Evolutionary conservation across 169 alveolate genomes (phyloP), one percentile per base, ranked within the genome.

Genomic region (Eimeria tenella): DNA sequence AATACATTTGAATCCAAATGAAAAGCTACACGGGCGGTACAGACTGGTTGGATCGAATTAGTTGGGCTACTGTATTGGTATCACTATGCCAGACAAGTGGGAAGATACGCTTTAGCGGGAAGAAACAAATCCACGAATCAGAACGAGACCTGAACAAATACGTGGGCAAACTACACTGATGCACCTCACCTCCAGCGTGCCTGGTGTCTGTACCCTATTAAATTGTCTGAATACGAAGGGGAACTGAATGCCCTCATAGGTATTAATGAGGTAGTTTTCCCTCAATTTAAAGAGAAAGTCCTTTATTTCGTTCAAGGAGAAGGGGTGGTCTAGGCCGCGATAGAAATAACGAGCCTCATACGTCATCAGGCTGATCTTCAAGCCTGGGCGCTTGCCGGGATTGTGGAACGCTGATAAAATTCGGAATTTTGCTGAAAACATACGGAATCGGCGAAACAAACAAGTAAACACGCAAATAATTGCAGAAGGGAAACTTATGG

Each of bases 271-370:
- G 90, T 97, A 97, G 86, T 97, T 97, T 82, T 97, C 99, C 82
- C 95, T 94, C 31, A 97, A 90, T 68, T 97, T 97, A 94, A 96
- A 97, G 91, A 96, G 95, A 70, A 94, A 95, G 87, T 97, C 99
- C 94, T 97, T 97, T 53, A 96, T 92, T 82, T 97, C 99, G 88
- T 97, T 97, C 73, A 97, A 93, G 23, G 97, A 90, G 92, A 97
- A 97, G 25, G 98, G 98, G 74, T 97, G 99, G 93, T 97, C 99
- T 56, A 94, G 82, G 8, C 99, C 99, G 53, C 98, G 94, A 82
- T 96, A 96, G 96, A 97, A 97, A 94, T 97, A 97, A 21, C 99
- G 96, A 23, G 97, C 97, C 93, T 97, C 98, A 50, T 96, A 97
- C 1, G 98, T 96, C 98, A 96, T 96, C 50, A 94, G 91, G 25